Evolutionary conservation across 352 stramenopile species (phyloP).

Genomic region (Globisporangium uncinulatum): DNA sequence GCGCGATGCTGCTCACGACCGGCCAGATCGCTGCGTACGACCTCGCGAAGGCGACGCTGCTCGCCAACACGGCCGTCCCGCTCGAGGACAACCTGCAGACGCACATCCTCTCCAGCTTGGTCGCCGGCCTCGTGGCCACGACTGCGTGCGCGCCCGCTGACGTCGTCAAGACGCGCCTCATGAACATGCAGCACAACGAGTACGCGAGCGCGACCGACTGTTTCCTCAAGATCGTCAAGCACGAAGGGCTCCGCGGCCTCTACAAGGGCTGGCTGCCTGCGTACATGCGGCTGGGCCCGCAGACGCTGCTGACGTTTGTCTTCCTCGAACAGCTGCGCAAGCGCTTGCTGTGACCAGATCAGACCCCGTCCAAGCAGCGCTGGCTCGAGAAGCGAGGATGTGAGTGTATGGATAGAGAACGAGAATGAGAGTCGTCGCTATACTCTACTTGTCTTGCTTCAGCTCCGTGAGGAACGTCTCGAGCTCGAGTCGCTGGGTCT

Average conservation of each 20-base stretch:
- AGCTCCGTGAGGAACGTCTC: constrained; percentile 38
- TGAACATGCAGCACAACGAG: constrained; percentile 81
- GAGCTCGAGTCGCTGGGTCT: constrained; percentile 28
- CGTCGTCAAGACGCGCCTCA: constrained; percentile 78
- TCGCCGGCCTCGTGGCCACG: constrained; percentile 69
- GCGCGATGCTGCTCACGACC: constrained; percentile 76
- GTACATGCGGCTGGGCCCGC: constrained; percentile 78
- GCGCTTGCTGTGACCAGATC: constrained; percentile 38
- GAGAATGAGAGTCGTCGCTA: constrained; percentile 9
- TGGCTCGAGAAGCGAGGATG: constrained; percentile 4
- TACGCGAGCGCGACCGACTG: constrained; percentile 79
- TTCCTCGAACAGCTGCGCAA: constrained; percentile 77
- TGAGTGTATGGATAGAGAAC: no score
- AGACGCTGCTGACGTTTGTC: constrained; percentile 85
- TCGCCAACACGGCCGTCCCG: constrained; percentile 33
- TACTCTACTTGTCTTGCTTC: constrained; percentile 22
- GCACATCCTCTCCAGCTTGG: constrained; percentile 70
- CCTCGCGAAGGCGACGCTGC: constrained; percentile 51
- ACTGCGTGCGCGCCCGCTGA: constrained; percentile 74
- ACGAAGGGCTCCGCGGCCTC: constrained; percentile 67
- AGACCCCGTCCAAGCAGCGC: neutral
- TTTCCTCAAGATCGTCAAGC: constrained; percentile 70
- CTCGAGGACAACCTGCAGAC: constrained; percentile 68
- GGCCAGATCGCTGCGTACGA: constrained; percentile 84
- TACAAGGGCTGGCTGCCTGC: constrained; percentile 83